phyloP scores from a whole-genome alignment of 2,329 filamentous ascomycete species.

The Beauveria pseudobassiana region DNA sequence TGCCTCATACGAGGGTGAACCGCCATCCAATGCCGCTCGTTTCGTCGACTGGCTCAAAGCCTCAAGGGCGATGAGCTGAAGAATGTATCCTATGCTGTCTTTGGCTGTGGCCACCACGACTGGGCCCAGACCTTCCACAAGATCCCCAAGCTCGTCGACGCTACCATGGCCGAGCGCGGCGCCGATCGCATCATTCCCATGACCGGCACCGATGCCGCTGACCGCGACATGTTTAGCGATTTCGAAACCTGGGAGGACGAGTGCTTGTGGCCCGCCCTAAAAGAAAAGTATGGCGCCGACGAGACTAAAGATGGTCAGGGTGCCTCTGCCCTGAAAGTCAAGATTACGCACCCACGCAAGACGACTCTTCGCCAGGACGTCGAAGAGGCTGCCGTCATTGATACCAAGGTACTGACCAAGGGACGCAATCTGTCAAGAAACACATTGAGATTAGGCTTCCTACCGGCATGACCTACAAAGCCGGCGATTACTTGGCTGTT shows the following conservation, averaged over 20 bases:
- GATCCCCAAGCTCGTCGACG: constrained; percentile 56
- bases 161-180: constrained; percentile 34
- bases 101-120: constrained; percentile 56
- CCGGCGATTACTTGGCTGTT: constrained; percentile 70
- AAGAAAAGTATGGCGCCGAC: constrained; percentile 34
- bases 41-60: constrained; percentile 61
- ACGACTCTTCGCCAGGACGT: constrained; percentile 57
- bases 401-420: constrained; percentile 42
- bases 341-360: constrained; percentile 46
- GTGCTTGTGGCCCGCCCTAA: constrained; percentile 41
- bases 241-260: constrained; percentile 62
- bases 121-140: constrained; percentile 58
- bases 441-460: constrained; percentile 63
- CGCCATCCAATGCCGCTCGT: constrained; percentile 62
- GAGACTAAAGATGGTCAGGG: constrained; percentile 8
- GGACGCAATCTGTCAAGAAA: constrained; percentile 48
- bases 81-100: constrained; percentile 58
- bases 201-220: constrained; percentile 52
- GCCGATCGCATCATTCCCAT: constrained; percentile 32
- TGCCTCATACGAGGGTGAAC: constrained; percentile 66
- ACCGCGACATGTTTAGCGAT: constrained; percentile 59
- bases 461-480: constrained; percentile 55
- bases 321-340: constrained; percentile 30
- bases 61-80: constrained; percentile 44
- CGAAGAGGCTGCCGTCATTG: constrained; percentile 50